Evolutionary conservation across 1,284 basidiomycete species (phyloP), one percentile per base, ranked within the genome.

Genomic region (Moesziomyces antarcticus): DNA sequence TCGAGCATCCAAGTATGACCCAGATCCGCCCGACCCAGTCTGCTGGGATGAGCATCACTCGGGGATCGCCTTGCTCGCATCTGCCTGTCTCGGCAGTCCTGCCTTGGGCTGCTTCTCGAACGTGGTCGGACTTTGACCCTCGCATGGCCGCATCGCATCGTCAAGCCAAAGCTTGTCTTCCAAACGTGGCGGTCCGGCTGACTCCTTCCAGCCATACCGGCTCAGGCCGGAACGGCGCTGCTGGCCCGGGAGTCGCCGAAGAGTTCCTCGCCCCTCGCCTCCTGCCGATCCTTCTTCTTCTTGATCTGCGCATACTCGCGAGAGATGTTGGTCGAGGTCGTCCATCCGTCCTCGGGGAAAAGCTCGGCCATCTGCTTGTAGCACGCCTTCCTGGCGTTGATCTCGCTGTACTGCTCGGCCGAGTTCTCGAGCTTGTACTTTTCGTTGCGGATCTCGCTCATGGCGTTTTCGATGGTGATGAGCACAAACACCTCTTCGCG

Each of bases 391-490:
- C 82, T 75, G 6, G 75, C 74, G 43, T 75, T 80, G 64, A 83
- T 79, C 53, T 82, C 77, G 73, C 78, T 80, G 54, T 71, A 68
- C 40, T 75, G 68, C 50, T 82, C 78, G 5, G 69, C 54, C 43
- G 74, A 60, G 33, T 75, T 77, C 46, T 83, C 82, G 13, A 81
- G 71, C 63, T 72, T 73, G 50, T 72, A 48, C 63, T 83, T 83
- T 49, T 83, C 82, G 56, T 78, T 80, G 9, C 61, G 53, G 11
- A 83, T 60, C 57, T 83, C 81, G 49, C 74, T 79, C 72, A 82
- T 79, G 24, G 78, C 81, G 57, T 82, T 80, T 41, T 81, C 80
- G 52, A 82, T 75, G 4, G 75, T 78, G 49, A 83, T 75, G 47
- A 80, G 67, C 18, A 75, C 65, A 35, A 78, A 80, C 30, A 83